phyloP scores from a whole-genome alignment of 805 yeast species.

The Wickerhamomyces chaumierensis region DNA sequence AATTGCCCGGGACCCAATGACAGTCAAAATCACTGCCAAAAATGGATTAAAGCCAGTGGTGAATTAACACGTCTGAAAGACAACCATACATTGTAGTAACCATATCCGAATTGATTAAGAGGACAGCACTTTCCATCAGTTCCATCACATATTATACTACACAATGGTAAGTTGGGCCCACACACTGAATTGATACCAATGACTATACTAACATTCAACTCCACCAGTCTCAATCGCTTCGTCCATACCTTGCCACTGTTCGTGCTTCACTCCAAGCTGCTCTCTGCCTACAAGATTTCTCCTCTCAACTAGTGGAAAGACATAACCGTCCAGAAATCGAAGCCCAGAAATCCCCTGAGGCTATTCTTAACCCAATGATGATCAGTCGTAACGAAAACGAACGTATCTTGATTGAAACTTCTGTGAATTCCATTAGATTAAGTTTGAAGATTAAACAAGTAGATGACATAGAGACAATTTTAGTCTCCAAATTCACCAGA shows the following conservation, averaged over 20 bases:
- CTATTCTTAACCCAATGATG: conserved; percentile 77
- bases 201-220: background rate
- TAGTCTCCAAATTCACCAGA: conserved; percentile 90
- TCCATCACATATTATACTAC: background rate
- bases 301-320: conserved; percentile 92
- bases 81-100: no score
- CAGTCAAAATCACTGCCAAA: no score
- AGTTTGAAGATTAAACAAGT: conserved; percentile 93
- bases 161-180: background rate
- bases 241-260: conserved; percentile 90
- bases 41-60: no score
- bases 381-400: conserved; percentile 92
- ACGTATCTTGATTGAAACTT: conserved; percentile 83
- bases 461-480: conserved; percentile 89
- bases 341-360: conserved; percentile 72
- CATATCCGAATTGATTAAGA: no score
- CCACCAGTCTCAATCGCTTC: conserved; percentile 79
- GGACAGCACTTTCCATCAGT: background rate
- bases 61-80: no score
- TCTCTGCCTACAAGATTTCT: conserved; percentile 81
- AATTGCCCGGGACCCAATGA: no score
- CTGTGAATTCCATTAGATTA: conserved; percentile 85
- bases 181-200: no score
- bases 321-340: conserved; percentile 97
- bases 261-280: conserved; percentile 91